Base-by-base conservation (phyloP, 2,329 filamentous ascomycete species). In the Lizonia empirigonia region DNA sequence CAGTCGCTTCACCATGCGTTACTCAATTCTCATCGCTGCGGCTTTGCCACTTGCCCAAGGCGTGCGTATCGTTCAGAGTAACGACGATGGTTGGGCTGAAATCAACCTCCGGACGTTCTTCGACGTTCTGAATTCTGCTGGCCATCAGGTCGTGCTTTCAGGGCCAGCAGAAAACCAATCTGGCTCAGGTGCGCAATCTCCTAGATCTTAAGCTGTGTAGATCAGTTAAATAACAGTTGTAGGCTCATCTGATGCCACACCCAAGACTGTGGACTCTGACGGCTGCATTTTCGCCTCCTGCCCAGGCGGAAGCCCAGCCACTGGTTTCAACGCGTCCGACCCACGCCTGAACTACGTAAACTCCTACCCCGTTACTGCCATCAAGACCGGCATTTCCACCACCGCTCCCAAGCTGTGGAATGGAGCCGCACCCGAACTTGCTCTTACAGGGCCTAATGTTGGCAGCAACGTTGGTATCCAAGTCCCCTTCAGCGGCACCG, bases 81-180 rank as follows among this genome's bases (percentile, higher is more conserved):
- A 90, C 70, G 87, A 90, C 58, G 87, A 90, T 65, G 87, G 87
- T 26, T 90, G 87, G 87, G 85, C 86, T 5, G 87, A 89, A 73
- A 79, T 80, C 32, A 88, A 89, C 63, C 74, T 86, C 40, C 81
- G 87, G 13, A 77, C 79, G 0, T 75, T 89, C 42, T 82, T 86
- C 71, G 71, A 82, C 44, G 76, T 78, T 10, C 72, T 90, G 32
- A 78, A 72, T 8, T 70, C 71, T 1, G 78, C 81, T 2, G 84
- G 83, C 0, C 81, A 89, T 60, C 76, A 83, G 8, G 83, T 85
- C 7, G 76, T 89, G 8, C 76, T 90, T 5, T 88, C 85, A 0
- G 84, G 78, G 0, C 87, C 87, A 0, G 86, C 87, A 0, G 81
- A 87, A 47, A 83, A 89, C 68, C 73, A 86, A 67, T 88, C 85